Evolutionary conservation across 345 rosid genomes (phyloP).

Genomic region (Populus euphratica): DNA sequence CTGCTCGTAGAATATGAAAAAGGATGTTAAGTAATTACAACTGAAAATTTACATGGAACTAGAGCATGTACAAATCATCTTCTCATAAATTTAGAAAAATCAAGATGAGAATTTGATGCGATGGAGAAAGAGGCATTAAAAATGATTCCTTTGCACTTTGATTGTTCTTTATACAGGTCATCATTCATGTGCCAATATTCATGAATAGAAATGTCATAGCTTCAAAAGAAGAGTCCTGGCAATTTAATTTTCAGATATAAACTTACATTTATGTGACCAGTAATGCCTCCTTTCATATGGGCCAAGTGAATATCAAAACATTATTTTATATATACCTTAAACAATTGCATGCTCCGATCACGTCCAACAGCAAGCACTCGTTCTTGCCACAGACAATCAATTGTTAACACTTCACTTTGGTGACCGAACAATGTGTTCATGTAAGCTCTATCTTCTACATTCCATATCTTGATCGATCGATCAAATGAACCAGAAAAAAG

Average conservation of each 20-base stretch:
- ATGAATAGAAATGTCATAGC: not conserved
- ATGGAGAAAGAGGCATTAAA: too few relatives aligned
- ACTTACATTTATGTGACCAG: not conserved
- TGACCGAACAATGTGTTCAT: constrained; percentile 73
- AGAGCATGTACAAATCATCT: not conserved
- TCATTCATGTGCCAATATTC: too few relatives aligned
- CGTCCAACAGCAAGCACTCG: constrained; percentile 77
- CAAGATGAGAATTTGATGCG: not conserved
- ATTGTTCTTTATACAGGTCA: too few relatives aligned
- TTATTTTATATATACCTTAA: constrained; percentile 34
- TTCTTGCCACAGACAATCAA: constrained; percentile 78
- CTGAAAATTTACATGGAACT: not conserved
- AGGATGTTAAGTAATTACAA: constrained; percentile 3
- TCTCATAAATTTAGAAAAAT: not conserved
- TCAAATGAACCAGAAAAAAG: constrained; percentile 98
- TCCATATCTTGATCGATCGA: constrained; percentile 90
- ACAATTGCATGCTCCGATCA: constrained; percentile 80
- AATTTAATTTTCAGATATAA: not conserved
- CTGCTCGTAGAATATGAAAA: constrained; percentile 39
- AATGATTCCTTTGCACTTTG: too few relatives aligned
- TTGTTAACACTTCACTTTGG: constrained; percentile 67
- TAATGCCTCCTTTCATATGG: not conserved
- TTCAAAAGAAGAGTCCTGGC: not conserved
- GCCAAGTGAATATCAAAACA: not conserved
- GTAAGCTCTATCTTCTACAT: constrained; percentile 81